Evolutionary conservation across 495 filamentous ascomycete species (phyloP).

Genomic region (Hypoxylon rickii): DNA sequence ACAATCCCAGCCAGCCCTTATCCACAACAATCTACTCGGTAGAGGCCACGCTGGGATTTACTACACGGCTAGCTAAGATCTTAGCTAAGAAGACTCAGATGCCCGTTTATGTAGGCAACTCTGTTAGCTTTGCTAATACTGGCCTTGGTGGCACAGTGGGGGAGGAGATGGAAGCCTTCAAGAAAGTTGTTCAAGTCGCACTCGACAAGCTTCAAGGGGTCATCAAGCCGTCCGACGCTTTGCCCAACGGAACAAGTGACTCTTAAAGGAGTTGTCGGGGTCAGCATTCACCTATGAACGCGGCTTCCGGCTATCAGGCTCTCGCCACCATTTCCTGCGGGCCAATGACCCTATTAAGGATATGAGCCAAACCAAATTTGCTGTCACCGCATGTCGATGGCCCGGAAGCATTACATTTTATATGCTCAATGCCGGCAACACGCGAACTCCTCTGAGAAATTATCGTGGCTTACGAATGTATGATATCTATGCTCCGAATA

Average conservation of each 20-base stretch:
- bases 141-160: constrained; percentile 77
- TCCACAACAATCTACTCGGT: constrained; percentile 80
- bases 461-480: too few relatives aligned
- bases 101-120: constrained; percentile 85
- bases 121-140: constrained; percentile 66
- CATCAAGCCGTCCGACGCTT: constrained; percentile 11
- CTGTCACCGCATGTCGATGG: background rate
- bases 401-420: too few relatives aligned
- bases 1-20: constrained; percentile 63
- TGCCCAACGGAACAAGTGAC: constrained; percentile 24
- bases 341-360: background rate
- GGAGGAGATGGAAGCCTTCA: constrained; percentile 91
- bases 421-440: background rate
- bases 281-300: background rate
- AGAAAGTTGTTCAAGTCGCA: constrained; percentile 69
- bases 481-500: too few relatives aligned
- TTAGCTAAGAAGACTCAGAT: constrained; percentile 68
- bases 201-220: constrained; percentile 56
- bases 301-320: background rate
- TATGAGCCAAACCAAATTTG: background rate
- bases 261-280: constrained; percentile 3
- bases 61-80: constrained; percentile 81
- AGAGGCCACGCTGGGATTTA: constrained; percentile 79
- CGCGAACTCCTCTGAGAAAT: background rate
- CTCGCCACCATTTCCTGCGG: background rate